phyloP scores from a whole-genome alignment of 495 filamentous ascomycete genomes.

The Penicillium paxilli region DNA sequence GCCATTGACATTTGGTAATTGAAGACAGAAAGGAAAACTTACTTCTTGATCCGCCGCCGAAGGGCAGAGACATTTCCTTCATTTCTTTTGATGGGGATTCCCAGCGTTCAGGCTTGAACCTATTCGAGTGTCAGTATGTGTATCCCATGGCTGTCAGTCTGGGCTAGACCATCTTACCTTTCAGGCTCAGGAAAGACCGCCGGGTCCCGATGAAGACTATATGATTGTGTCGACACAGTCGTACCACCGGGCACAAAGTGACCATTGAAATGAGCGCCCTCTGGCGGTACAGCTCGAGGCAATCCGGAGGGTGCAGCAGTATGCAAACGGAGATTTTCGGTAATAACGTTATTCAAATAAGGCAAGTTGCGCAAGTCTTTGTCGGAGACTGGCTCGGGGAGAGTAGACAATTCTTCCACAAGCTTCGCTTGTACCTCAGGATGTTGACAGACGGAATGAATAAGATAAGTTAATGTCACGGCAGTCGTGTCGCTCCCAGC shows the following conservation, averaged over 20 bases:
- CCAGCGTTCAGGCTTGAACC: slow-evolving; percentile 47
- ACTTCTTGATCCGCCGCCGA: slow-evolving; percentile 51
- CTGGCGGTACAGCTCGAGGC: slow-evolving; percentile 35
- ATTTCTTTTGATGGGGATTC: slow-evolving; percentile 45
- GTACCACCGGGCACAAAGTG: slow-evolving; percentile 30
- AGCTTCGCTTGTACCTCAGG: slow-evolving; percentile 36
- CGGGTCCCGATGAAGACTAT: slow-evolving; percentile 43
- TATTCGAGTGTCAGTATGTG: slow-evolving; percentile 5
- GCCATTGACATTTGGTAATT: slow-evolving; percentile 8
- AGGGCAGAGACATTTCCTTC: slow-evolving; percentile 54
- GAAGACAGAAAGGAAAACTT: slow-evolving; percentile 6
- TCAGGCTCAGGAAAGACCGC: slow-evolving; percentile 29
- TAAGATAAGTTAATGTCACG: slow-evolving; percentile 42
- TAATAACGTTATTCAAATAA: slow-evolving; percentile 39
- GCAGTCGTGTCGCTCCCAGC: slow-evolving; percentile 55
- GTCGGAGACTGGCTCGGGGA: slow-evolving; percentile 36
- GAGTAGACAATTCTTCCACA: slow-evolving; percentile 36
- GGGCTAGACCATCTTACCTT: slow-evolving; percentile 6
- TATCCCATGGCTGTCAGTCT: not conserved
- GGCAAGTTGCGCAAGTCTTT: slow-evolving; percentile 39
- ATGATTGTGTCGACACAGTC: slow-evolving; percentile 40
- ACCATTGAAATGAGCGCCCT: slow-evolving; percentile 27
- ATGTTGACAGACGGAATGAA: slow-evolving; percentile 32
- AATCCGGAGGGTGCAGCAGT: slow-evolving; percentile 47
- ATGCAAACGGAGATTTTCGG: slow-evolving; percentile 56